Conservation (phyloP, 441 rosid genomes). For the Sinapis alba region DNA sequence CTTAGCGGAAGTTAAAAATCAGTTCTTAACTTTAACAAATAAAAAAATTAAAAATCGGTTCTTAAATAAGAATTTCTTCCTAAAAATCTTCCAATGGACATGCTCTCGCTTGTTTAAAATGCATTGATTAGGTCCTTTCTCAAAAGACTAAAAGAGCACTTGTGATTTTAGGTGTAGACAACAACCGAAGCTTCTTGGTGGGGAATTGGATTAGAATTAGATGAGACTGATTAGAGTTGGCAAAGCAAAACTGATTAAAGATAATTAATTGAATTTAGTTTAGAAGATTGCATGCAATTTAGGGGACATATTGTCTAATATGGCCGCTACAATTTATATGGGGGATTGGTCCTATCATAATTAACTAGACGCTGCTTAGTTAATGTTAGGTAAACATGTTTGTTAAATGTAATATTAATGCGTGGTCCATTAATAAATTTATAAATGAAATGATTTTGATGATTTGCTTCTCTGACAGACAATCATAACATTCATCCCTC, state of each 20-base stretch:
- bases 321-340: slow-evolving; percentile 46
- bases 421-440: slow-evolving; percentile 26
- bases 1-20: no score
- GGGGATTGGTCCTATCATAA: slow-evolving; percentile 40
- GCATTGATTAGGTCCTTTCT: slow-evolving; percentile 44
- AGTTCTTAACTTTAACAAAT: no score
- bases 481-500: slow-evolving; percentile 37
- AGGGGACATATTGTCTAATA: slow-evolving; percentile 73
- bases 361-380: slow-evolving; percentile 35
- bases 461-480: slow-evolving; percentile 41
- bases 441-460: slow-evolving; percentile 46
- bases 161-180: slow-evolving; percentile 39
- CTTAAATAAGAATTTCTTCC: no score
- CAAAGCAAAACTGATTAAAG: slow-evolving; percentile 35
- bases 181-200: slow-evolving; percentile 30
- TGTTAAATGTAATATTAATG: slow-evolving; percentile 27
- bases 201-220: slow-evolving; percentile 41
- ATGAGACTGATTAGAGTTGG: slow-evolving; percentile 39
- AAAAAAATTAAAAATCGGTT: no score
- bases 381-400: slow-evolving; percentile 62
- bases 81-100: no score
- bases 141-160: slow-evolving; percentile 32
- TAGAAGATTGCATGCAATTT: slow-evolving; percentile 53
- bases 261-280: slow-evolving; percentile 18
- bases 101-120: no score